Evolutionary conservation across 1,284 basidiomycete genomes (phyloP).

Genomic region (Puccinia novopanici): DNA sequence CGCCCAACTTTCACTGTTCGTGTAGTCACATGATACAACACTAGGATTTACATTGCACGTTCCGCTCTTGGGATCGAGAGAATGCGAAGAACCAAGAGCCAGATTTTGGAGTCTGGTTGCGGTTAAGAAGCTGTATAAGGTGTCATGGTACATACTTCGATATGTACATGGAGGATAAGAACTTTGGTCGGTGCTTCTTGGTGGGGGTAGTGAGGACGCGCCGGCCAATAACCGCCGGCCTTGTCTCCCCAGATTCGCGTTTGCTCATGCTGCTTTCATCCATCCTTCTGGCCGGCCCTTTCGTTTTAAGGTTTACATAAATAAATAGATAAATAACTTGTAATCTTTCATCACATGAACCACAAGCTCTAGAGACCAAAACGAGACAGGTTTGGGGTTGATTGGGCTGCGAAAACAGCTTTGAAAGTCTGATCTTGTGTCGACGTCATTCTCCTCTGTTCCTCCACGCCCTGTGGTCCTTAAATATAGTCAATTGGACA

Average conservation of each 20-base stretch:
- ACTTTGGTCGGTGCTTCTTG: background rate
- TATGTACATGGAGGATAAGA: background rate
- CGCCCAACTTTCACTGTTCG: too few species aligned
- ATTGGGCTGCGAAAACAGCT: background rate
- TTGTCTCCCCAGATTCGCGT: background rate
- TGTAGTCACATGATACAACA: background rate
- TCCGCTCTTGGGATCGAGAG: background rate
- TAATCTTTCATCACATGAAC: background rate
- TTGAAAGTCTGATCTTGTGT: background rate
- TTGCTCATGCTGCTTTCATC: background rate
- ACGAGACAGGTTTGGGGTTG: too few species aligned
- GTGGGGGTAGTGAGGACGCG: conserved; percentile 4
- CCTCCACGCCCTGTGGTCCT: background rate
- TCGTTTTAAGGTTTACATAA: background rate
- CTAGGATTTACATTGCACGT: conserved; percentile 1
- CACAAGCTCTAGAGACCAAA: background rate
- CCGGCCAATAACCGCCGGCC: background rate
- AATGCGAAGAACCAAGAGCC: background rate
- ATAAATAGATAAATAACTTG: background rate
- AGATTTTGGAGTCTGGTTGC: background rate
- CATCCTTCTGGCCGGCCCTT: too few species aligned
- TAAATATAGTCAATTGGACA: background rate
- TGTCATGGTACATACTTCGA: background rate
- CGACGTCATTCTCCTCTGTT: conserved; percentile 10
- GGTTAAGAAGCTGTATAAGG: conserved; percentile 11